Evolutionary conservation across 306 rosid species (phyloP).

Genomic region (Rosa chinensis): DNA sequence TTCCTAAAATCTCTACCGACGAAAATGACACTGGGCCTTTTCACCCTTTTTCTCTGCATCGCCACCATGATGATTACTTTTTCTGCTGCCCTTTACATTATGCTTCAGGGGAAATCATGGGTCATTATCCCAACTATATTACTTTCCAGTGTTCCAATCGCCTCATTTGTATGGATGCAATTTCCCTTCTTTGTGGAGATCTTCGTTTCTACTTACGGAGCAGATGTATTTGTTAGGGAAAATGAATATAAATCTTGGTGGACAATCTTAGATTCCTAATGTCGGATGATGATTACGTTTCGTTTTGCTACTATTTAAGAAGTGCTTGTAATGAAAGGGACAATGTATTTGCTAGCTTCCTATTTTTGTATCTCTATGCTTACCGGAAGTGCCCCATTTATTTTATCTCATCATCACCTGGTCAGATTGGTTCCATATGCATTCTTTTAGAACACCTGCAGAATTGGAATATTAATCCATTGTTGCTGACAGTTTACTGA

Average conservation of each 20-base stretch:
- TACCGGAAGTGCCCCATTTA: not conserved
- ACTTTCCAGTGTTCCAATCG: conserved; percentile 21
- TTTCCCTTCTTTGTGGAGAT: conserved; percentile 30
- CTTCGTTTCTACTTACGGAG: conserved; percentile 21
- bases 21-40: conserved; percentile 37
- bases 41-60: conserved; percentile 36
- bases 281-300: not conserved
- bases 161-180: conserved; percentile 24
- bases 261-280: accelerated
- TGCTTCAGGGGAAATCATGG: not conserved
- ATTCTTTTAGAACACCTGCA: not conserved
- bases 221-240: not conserved
- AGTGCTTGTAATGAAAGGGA: not conserved
- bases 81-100: conserved; percentile 28
- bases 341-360: not conserved
- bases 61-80: conserved; percentile 43
- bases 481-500: too few relatives aligned
- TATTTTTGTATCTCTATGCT: not conserved
- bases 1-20: conserved; percentile 33
- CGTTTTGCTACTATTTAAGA: not conserved
- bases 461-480: not conserved
- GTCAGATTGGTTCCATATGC: not conserved
- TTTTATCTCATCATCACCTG: too few relatives aligned
- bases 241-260: too few relatives aligned
- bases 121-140: conserved; percentile 18